These are phyloP conservation scores for Globisporangium irregulare DNA, from an alignment of 352 stramenopile genomes.

Conservation along the genomic window DNA sequence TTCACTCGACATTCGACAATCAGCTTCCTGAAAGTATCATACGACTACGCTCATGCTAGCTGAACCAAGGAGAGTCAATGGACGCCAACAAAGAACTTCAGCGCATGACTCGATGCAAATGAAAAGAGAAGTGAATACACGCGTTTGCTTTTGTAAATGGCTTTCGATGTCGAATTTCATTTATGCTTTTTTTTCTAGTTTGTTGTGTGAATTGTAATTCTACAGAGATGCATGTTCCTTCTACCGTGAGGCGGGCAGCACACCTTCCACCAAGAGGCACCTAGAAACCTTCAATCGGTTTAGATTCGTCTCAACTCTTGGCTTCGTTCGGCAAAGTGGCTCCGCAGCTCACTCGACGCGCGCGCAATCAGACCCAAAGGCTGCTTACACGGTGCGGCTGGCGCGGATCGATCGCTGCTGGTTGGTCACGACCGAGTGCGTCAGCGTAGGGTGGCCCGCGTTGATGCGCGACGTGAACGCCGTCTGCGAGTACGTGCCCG, in stretches of 20 bases:
- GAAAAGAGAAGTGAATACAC: background rate
- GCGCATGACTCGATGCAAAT: background rate
- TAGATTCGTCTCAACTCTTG: slow-evolving; percentile 6
- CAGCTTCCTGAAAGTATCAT: no score
- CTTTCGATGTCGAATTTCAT: slow-evolving; percentile 12
- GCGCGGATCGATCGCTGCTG: slow-evolving; percentile 63
- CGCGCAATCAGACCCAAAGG: background rate
- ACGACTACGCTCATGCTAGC: no score
- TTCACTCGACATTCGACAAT: no score
- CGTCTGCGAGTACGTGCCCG: slow-evolving; percentile 48
- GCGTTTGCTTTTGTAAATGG: slow-evolving; percentile 5
- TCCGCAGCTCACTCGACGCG: background rate
- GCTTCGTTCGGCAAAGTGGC: background rate
- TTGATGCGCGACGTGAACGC: slow-evolving; percentile 78
- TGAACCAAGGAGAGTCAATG: no score
- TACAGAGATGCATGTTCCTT: slow-evolving; percentile 27
- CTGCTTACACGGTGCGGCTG: slow-evolving; percentile 55
- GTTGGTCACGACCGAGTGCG: slow-evolving; percentile 57
- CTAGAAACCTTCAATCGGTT: slow-evolving; percentile 20
- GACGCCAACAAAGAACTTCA: no score
- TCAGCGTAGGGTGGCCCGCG: slow-evolving; percentile 62
- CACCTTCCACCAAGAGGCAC: slow-evolving; percentile 8
- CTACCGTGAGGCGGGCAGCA: background rate
- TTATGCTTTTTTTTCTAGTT: slow-evolving; percentile 12
- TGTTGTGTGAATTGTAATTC: slow-evolving; percentile 23